Base-by-base conservation (phyloP, 2,329 filamentous ascomycete genomes). In the Talaromyces sp. region DNA sequence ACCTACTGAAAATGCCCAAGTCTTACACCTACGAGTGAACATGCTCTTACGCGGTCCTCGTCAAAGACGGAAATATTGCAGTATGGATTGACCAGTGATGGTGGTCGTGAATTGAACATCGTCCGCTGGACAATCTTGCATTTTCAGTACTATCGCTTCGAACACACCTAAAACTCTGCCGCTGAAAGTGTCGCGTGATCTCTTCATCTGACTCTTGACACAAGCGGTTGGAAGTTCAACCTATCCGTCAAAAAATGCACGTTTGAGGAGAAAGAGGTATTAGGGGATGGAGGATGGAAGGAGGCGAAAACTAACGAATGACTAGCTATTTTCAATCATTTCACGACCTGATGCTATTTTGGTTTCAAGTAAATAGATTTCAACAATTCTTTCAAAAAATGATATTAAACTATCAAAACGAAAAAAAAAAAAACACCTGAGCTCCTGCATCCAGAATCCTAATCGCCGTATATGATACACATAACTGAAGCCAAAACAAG, bases 381-480 rank as follows among this genome's bases (percentile, higher is more conserved):
- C 48, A 52, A 52, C 50, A 35, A 56, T 37, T 39, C 31, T 37
- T 56, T n/a, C 22, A 31, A 50, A 47, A 56, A 24, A 56, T 39
- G 33, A 56, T 37, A 37, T 56, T 39, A 27, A 56, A 39, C 33
- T 56, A 56, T 37, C 52, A 56, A 56, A 37, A 54, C 16, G 35
- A 37, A 16, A 13, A 19, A 56, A 14, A 24, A 37, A 37, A 11
- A 45, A 3, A 52, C 48, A 19, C 37, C 56, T 14, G 7, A n/a
- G 6, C 56, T 59, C 56, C 56, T 31, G 8, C 41, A 31, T 19
- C 39, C 56, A 59, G 43, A 43, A 19, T 39, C 56, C 24, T 43
- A 14, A 59, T 45, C 37, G 39, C 37, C 56, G 27, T 59, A 43
- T 59, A 59, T 56, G 56, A 59, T 45, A 59, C 56, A 59, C 6